Evolutionary conservation across 495 filamentous ascomycete species (phyloP), one percentile per base, ranked within the genome.

Genomic region (Aspergillus panamensis): DNA sequence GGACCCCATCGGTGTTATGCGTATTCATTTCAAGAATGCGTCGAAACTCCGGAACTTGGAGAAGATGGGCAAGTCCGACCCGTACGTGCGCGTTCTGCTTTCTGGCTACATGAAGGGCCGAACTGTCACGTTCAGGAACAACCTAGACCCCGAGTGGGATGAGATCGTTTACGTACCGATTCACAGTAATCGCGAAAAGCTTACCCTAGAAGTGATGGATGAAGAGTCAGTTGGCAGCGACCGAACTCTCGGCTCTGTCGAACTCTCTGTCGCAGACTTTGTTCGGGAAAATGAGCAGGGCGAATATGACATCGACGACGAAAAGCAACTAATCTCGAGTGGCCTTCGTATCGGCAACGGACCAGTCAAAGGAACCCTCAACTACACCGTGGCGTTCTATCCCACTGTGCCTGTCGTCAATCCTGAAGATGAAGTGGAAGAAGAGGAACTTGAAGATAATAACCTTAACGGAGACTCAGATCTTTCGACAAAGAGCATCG

Each of bases 131-230:
- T 96, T 93, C 74, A 85, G 91, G 64, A 99, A 93, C 68, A 96
- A 96, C 65, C 84, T 99, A 17, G 90, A 96, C 64, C 94, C 94
- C 3, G 86, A 95, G 32, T 99, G 89, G 88, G 91, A 99, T 65
- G 95, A 99, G 70, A 83, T 97, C 12, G 80, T 96, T 44, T 99
- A 99, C 70, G 82, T 99, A 0, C 93, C 95, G 0, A 82, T 99
- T 55, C 95, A 97, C 70, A 89, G 86, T 10, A 53, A 79, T n/a
- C 86, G 87, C 32, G 95, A 97, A 69, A 92, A 86, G 61, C 69
- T 99, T 17, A 83, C 83, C 0, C 73, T 99, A 13, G 94, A 98
- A 70, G 91, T 97, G 58, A 97, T 99, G 94, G 94, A 99, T 62
- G 82, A 91, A 52, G 94, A 99, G 73, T 90, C 83, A 49, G 77